Conservation (phyloP, 768 basidiomycete genomes). For the Ramaria sp. region DNA sequence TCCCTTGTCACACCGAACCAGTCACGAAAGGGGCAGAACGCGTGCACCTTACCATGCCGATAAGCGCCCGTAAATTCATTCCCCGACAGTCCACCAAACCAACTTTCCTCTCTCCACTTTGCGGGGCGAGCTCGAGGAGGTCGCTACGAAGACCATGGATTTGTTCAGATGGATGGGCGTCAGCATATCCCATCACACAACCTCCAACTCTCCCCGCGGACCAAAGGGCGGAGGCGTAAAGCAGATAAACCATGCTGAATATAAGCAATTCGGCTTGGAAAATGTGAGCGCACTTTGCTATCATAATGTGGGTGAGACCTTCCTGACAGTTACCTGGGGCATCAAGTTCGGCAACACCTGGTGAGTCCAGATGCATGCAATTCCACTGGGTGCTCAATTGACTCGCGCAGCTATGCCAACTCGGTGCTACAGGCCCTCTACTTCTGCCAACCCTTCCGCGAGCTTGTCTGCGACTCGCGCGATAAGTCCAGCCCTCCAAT, state of each 20-base stretch:
- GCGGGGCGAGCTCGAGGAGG: neutral
- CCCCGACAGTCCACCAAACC: neutral
- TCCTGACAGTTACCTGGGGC: neutral
- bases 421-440: constrained; percentile 97
- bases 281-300: constrained; percentile 59
- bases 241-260: constrained; percentile 45
- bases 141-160: neutral
- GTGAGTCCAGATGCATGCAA: constrained; percentile 28
- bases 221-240: constrained; percentile 1
- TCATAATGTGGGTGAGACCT: neutral
- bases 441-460: constrained; percentile 88
- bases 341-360: constrained; percentile 92
- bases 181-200: neutral
- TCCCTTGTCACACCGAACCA: too few species aligned
- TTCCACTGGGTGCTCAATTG: neutral
- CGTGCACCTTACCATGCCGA: too few species aligned
- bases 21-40: too few species aligned
- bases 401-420: constrained; percentile 75
- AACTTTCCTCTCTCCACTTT: neutral
- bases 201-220: neutral
- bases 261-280: constrained; percentile 91
- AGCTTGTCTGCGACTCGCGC: constrained; percentile 66
- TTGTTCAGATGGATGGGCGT: constrained; percentile 4
- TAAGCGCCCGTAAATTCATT: neutral
- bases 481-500: constrained; percentile 38